A percentile compares a stretch with the other conserved stretches of the same genome.
These are phyloP conservation scores for Diaporthe aspalathi DNA, from an alignment of 2,329 filamentous ascomycete genomes.

Conservation along the genomic window DNA sequence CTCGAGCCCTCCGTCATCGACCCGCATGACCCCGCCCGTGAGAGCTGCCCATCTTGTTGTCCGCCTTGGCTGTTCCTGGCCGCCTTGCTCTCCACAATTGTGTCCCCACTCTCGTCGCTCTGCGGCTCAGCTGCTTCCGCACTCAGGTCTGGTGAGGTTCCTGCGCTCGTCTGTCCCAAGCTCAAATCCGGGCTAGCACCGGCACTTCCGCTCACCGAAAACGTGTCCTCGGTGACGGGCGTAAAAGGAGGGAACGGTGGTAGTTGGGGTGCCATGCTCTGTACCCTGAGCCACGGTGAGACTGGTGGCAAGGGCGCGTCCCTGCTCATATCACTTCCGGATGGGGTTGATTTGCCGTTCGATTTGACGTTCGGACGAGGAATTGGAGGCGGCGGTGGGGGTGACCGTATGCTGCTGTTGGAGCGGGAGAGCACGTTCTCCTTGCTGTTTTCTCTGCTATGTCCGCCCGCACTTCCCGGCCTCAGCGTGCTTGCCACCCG, in stretches of 20 bases:
- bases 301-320: conserved; percentile 32
- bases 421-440: conserved; percentile 11
- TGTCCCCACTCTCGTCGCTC: conserved; percentile 14
- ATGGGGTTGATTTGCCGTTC: conserved; percentile 9
- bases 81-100: not conserved
- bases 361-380: not conserved
- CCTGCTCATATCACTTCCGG: conserved; percentile 28
- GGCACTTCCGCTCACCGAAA: conserved; percentile 30
- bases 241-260: conserved; percentile 38
- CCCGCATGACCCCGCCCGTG: conserved; percentile 31
- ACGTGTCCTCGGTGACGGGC: conserved; percentile 38
- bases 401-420: not conserved
- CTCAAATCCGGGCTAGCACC: conserved; percentile 31
- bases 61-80: conserved; percentile 13
- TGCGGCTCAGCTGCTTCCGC: conserved; percentile 8
- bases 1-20: conserved; percentile 29
- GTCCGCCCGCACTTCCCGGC: conserved; percentile 30
- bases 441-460: conserved; percentile 29
- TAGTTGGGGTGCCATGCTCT: conserved; percentile 39
- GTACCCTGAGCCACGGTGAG: conserved; percentile 35
- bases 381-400: conserved; percentile 1
- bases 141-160: conserved; percentile 30
- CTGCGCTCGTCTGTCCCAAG: conserved; percentile 29
- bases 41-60: conserved; percentile 30
- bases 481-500: conserved; percentile 37